A percentile compares a stretch with the other conserved stretches of the same genome.
phyloP scores from a whole-genome alignment of 352 stramenopile genomes.

The Phytophthora pluvialis region DNA sequence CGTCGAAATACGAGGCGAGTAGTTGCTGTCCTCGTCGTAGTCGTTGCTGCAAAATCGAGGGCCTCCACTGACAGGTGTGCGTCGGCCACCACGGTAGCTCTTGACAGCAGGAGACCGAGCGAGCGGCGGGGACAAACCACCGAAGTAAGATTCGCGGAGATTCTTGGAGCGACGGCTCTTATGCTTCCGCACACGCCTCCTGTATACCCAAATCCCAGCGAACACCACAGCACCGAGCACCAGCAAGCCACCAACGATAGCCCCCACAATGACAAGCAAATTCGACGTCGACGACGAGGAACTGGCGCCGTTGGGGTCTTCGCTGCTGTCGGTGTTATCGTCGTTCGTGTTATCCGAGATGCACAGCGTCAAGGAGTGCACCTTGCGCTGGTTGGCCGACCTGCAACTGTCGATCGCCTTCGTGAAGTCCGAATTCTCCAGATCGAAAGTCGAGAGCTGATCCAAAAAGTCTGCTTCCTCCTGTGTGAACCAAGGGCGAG shows the following conservation, averaged over 20 bases:
- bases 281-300: slow-evolving; percentile 15
- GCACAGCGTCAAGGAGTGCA: slow-evolving; percentile 40
- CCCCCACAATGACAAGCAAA: slow-evolving; percentile 39
- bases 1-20: slow-evolving; percentile 41
- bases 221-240: slow-evolving; percentile 33
- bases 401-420: slow-evolving; percentile 36
- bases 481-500: slow-evolving; percentile 51
- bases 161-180: slow-evolving; percentile 13
- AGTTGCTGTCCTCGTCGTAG: slow-evolving; percentile 28
- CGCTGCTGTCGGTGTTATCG: slow-evolving; percentile 20
- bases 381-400: slow-evolving; percentile 16
- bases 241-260: slow-evolving; percentile 44
- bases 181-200: slow-evolving; percentile 12
- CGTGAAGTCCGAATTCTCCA: slow-evolving; percentile 44
- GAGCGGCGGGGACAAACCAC: slow-evolving; percentile 40
- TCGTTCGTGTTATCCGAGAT: slow-evolving; percentile 30
- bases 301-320: neutral
- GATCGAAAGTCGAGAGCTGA: slow-evolving; percentile 40
- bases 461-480: slow-evolving; percentile 34
- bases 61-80: slow-evolving; percentile 31
- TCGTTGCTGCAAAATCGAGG: slow-evolving; percentile 30
- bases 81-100: slow-evolving; percentile 33
- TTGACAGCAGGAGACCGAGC: slow-evolving; percentile 30
- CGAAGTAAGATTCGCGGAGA: slow-evolving; percentile 42
- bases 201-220: slow-evolving; percentile 32